Base-by-base conservation (phyloP, 108 stramenopile species). In the Cylindrotheca fusiformis region DNA sequence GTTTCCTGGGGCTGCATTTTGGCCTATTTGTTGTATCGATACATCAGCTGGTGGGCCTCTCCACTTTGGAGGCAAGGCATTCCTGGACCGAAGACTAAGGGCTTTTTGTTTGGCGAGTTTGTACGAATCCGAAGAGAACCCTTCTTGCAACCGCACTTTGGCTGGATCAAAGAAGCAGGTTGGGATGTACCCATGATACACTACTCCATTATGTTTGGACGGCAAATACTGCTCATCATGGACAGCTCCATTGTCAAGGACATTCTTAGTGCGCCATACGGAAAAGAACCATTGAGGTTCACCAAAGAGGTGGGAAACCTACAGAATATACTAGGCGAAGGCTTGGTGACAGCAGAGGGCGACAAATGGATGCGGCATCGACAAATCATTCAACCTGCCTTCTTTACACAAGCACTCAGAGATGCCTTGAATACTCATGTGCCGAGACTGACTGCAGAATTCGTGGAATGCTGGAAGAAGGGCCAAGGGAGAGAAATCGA, bases 311-410 rank as follows among this genome's bases (percentile, higher is more conserved):
- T 67, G 1, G 20, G 6, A 4, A 45, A 31, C 5, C 2, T 75
- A 22, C 45, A 33, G 25, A 48, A 68, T 25, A 49, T 78, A 0
- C 41, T 81, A 1, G 85, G 85, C 21, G 22, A 64, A 19, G 85
- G 85, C 4, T 52, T 87, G 56, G 75, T 87, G 4, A 76, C 82
- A 12, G 31, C 78, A 12, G 77, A 87, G 26, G 85, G 85, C 20
- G 51, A 47, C 25, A 65, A 69, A n/a, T 87, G 82, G 82, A 67
- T 63, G 26, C 70, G 82, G 14, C 85, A 87, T 56, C 67, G 85
- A 28, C 60, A 74, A 54, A 87, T 87, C 4, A 73, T 83, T 48
- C 85, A 87, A 29, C 82, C 85, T 2, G 67, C 80, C 20, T 87
- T 87, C 62, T 45, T 68, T 27, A 67, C 58, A 2, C 25, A 56